Conservation (phyloP, 176 grass and related monocot species). For the Carex littledalei region DNA sequence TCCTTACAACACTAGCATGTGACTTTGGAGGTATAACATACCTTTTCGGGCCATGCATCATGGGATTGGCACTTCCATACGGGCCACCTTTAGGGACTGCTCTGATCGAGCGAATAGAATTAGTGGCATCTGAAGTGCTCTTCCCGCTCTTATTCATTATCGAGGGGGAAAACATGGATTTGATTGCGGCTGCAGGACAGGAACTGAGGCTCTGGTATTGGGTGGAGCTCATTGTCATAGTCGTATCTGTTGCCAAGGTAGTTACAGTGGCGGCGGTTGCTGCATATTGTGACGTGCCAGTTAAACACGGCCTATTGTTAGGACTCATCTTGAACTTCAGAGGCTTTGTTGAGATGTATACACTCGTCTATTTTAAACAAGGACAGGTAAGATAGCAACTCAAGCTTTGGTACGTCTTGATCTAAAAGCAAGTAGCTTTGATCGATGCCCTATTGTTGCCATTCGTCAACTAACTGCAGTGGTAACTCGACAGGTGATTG, state of each 20-base stretch:
- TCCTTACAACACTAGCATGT: not conserved
- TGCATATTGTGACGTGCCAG: not conserved
- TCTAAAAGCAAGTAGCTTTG: no score
- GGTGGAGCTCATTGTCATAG: not conserved
- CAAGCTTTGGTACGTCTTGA: no score
- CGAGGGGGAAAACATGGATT: not conserved
- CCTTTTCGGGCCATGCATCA: slow-evolving; percentile 8
- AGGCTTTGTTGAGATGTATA: slow-evolving; percentile 8
- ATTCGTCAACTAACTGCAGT: no score
- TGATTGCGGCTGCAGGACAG: not conserved
- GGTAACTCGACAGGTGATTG: not conserved
- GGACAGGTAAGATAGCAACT: no score
- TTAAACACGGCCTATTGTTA: not conserved
- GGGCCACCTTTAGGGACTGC: slow-evolving; percentile 34
- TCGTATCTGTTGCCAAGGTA: not conserved
- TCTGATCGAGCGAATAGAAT: slow-evolving; percentile 22
- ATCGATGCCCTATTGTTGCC: no score
- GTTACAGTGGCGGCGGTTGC: not conserved
- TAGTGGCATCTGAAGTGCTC: slow-evolving; percentile 17
- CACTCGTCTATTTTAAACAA: no score
- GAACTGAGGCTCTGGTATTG: not conserved
- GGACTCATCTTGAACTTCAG: slow-evolving; percentile 21
- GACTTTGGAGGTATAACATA: not conserved
- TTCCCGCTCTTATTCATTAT: slow-evolving; percentile 9
- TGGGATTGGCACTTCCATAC: slow-evolving; percentile 26